Percentiles rank a stretch among this genome's conserved stretches.
These are phyloP conservation scores for Suhomyces sp. DNA, from an alignment of 805 yeast species.

Conservation along the genomic window DNA sequence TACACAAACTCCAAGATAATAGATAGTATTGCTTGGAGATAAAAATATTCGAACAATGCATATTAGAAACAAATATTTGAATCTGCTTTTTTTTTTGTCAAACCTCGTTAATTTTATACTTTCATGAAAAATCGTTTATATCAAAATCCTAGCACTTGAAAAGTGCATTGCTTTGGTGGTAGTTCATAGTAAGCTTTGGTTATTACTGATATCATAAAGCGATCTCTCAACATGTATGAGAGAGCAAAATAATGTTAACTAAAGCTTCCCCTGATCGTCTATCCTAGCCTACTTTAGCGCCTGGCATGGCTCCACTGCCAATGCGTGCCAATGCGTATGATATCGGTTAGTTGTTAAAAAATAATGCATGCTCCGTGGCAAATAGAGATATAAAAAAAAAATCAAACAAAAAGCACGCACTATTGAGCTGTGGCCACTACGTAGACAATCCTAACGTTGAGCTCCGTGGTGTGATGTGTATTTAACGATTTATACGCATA, in stretches of 20 bases:
- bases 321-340: not conserved
- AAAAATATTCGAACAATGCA: constrained; percentile 1
- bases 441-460: not conserved
- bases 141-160: not conserved
- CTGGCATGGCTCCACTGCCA: not conserved
- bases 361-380: constrained; percentile 4
- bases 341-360: constrained; percentile 3
- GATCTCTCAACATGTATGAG: not conserved
- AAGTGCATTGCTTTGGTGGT: not conserved
- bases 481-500: not conserved
- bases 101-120: not conserved
- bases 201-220: not conserved
- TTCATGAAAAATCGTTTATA: not conserved
- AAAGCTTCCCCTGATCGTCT: not conserved
- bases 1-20: not conserved
- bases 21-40: not conserved
- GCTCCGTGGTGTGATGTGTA: not conserved
- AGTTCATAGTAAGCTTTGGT: not conserved
- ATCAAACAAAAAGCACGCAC: not conserved
- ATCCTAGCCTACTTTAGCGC: constrained; percentile 2
- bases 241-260: not conserved
- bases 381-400: not conserved
- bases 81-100: not conserved
- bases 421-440: not conserved
- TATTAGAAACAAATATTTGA: not conserved